Evolutionary conservation across 768 basidiomycete species (phyloP).

Genomic region (Tulasnella sp.): DNA sequence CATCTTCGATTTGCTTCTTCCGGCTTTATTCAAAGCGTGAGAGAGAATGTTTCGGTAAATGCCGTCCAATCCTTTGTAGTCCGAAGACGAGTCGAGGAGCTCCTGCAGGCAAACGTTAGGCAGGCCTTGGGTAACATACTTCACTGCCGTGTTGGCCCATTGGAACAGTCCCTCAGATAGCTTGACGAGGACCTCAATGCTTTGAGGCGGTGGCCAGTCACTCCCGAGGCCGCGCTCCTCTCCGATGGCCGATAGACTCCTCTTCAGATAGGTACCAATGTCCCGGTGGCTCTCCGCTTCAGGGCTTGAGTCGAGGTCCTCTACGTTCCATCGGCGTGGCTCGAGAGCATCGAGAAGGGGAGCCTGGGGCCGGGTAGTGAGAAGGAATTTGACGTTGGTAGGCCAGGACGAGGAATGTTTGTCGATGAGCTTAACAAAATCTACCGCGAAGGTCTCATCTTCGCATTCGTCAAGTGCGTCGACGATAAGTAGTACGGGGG

Average conservation of each 20-base stretch:
- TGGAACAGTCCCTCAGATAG: too few species aligned
- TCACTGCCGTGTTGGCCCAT: too few species aligned
- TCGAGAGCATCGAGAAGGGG: neutral
- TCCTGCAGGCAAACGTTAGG: neutral
- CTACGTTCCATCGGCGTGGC: neutral
- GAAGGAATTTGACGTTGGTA: neutral
- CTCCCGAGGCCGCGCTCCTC: too few species aligned
- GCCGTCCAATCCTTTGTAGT: neutral
- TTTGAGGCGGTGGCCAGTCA: too few species aligned
- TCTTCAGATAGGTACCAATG: neutral
- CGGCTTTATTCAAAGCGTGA: neutral
- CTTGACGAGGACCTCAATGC: too few species aligned
- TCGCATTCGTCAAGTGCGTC: neutral
- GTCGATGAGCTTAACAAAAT: neutral
- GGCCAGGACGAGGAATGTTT: neutral
- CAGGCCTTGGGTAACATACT: too few species aligned
- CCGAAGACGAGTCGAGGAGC: neutral
- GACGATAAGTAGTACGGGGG: neutral
- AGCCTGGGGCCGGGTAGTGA: neutral
- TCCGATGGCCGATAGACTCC: neutral
- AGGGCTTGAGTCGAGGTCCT: neutral
- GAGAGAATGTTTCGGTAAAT: neutral
- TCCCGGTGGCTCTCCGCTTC: neutral
- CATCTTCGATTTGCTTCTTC: neutral
- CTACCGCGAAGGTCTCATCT: neutral